Evolutionary conservation across 345 rosid species (phyloP).

Genomic region (Excoecaria cochinchinensis): DNA sequence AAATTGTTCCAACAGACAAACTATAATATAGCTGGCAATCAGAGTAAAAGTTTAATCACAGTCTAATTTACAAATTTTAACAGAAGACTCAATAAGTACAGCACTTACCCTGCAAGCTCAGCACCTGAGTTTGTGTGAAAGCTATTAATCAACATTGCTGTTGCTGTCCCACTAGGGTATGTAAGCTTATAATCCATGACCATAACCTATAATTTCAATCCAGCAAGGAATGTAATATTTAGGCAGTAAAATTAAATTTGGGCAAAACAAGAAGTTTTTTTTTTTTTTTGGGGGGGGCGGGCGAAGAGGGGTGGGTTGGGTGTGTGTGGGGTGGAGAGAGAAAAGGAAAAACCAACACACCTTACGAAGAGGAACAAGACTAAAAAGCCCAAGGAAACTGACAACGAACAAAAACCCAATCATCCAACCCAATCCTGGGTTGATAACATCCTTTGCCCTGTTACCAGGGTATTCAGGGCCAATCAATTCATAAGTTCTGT

Average conservation of each 20-base stretch:
- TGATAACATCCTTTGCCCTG: constrained; percentile 61
- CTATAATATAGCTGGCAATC: background rate
- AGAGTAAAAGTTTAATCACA: background rate
- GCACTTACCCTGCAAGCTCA: constrained; percentile 80
- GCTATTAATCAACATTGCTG: constrained; percentile 92
- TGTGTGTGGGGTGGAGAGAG: background rate
- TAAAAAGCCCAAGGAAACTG: constrained; percentile 86
- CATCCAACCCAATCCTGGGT: constrained; percentile 91
- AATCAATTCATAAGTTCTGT: constrained; percentile 71
- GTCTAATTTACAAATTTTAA: background rate
- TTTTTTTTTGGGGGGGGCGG: too few relatives aligned
- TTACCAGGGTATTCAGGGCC: constrained; percentile 88
- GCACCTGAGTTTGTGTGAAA: constrained; percentile 86
- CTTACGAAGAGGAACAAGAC: constrained; percentile 90
- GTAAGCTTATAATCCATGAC: constrained; percentile 88
- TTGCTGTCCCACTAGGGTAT: constrained; percentile 95
- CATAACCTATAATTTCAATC: constrained; percentile 52
- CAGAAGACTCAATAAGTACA: background rate
- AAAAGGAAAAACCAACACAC: constrained; percentile 28
- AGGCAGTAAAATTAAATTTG: background rate
- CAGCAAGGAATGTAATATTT: background rate
- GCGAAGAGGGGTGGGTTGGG: too few relatives aligned
- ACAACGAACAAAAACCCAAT: constrained; percentile 79
- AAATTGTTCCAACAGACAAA: background rate
- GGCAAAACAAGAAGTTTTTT: background rate